Evolutionary conservation across 495 filamentous ascomycete species (phyloP), one percentile per base, ranked within the genome.

Genomic region (Talaromyces borbonicus): DNA sequence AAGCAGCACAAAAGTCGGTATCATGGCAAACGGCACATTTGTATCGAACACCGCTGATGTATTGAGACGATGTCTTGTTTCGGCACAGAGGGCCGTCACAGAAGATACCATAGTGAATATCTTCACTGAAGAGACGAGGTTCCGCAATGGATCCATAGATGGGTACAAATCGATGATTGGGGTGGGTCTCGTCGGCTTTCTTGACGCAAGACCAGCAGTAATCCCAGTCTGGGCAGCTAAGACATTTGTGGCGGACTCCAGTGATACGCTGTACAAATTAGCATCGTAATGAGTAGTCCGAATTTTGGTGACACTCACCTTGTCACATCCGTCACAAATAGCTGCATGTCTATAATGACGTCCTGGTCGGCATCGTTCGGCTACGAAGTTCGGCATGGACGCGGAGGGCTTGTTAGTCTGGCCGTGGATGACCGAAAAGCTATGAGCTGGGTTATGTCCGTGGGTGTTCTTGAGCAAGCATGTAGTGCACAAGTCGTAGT

Each of bases 21-120:
- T 99, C 93, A 57, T 92, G 77, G 68, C 92, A 99, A 43, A 99
- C 84, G 47, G 93, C 87, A 59, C 92, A 99, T 78, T 97, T 97
- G 74, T 90, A 99, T 48, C 92, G 82, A 52, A 83, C 74, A 14
- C 92, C 93, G 24, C 68, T 68, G 51, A 99, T 95, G 64, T 87
- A 96, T 31, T 68, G 63, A 40, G 69, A 56, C 31, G 66, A 66
- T 18, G 65, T 58, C 46, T 75, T 70, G 50, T 60, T 56, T 49
- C 77, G 74, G 78, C 92, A 99, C 15, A 95, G 74, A 18, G 90
- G 93, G 8, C 92, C 92, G 66, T 99, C 92, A 55, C 92, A 99
- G 72, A 83, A 93, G 61, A 96, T 89, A 43, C 88, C 90, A 48
- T 70, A 72, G 57, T 99, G 92, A 14, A 75, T 71, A 36, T 75